Evolutionary conservation across 2,329 filamentous ascomycete species (phyloP).

Genomic region (Rachicladosporium sp.): DNA sequence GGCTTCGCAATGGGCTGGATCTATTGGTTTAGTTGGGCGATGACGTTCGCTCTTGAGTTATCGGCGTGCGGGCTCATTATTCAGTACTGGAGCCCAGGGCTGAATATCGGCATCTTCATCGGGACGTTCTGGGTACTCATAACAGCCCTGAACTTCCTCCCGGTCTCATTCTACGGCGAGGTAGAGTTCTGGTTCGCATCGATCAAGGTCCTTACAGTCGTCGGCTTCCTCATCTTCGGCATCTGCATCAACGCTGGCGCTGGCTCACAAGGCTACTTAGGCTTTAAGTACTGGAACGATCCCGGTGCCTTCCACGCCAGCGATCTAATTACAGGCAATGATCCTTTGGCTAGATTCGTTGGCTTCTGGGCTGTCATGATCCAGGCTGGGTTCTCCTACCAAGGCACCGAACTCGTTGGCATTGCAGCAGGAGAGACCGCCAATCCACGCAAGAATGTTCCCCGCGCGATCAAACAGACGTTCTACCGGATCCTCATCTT

Average conservation of each 20-base stretch:
- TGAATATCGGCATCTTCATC: slow-evolving; percentile 30
- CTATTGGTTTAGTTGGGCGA: slow-evolving; percentile 32
- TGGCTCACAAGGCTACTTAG: slow-evolving; percentile 44
- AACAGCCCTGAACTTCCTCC: slow-evolving; percentile 37
- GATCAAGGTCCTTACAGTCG: slow-evolving; percentile 40
- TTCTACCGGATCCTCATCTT: slow-evolving; percentile 26
- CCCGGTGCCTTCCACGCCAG: slow-evolving; percentile 26
- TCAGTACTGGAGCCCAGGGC: slow-evolving; percentile 26
- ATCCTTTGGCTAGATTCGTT: slow-evolving; percentile 23
- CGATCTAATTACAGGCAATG: slow-evolving; percentile 14
- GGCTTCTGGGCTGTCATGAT: slow-evolving; percentile 47
- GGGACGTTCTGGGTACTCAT: slow-evolving; percentile 24
- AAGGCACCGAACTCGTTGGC: slow-evolving; percentile 42
- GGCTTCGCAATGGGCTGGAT: slow-evolving; percentile 39
- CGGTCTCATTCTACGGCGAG: slow-evolving; percentile 41
- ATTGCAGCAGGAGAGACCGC: slow-evolving; percentile 40
- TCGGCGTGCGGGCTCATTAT: slow-evolving; percentile 28
- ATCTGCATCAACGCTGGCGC: slow-evolving; percentile 30
- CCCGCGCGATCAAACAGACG: slow-evolving; percentile 24
- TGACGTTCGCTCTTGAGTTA: slow-evolving; percentile 28
- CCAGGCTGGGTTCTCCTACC: slow-evolving; percentile 45
- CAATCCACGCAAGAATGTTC: slow-evolving; percentile 37
- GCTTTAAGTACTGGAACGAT: slow-evolving; percentile 39
- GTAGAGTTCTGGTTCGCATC: slow-evolving; percentile 43
- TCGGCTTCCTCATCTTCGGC: slow-evolving; percentile 33